phyloP scores from a whole-genome alignment of 345 rosid species.

The Brassica incana region DNA sequence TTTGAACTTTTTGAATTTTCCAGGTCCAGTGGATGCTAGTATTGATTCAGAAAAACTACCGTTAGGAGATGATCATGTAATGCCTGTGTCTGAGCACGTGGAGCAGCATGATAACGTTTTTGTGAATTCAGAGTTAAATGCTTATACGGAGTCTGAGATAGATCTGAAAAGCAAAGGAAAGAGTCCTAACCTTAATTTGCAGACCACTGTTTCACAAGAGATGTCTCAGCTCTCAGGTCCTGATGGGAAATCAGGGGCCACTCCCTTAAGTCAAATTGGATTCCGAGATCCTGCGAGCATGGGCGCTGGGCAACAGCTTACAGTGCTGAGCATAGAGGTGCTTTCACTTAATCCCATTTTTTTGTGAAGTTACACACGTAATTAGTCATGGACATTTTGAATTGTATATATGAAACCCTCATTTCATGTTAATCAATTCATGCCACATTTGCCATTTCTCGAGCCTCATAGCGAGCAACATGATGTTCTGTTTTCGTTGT shows the following conservation, averaged over 20 bases:
- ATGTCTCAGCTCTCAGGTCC: conserved; percentile 92
- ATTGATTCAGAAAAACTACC: conserved; percentile 39
- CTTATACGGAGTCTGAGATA: conserved; percentile 28
- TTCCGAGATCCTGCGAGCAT: conserved; percentile 93
- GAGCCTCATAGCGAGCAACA: neutral
- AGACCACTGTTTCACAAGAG: conserved; percentile 47
- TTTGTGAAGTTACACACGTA: conserved; percentile 20
- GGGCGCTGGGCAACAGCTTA: conserved; percentile 94
- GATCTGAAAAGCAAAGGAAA: conserved; percentile 44
- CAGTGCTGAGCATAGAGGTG: conserved; percentile 91
- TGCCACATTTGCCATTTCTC: conserved; percentile 8
- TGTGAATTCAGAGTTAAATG: conserved; percentile 36
- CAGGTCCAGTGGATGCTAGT: conserved; percentile 42
- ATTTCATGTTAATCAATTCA: neutral
- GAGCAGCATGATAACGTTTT: conserved; percentile 36
- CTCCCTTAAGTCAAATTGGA: conserved; percentile 95
- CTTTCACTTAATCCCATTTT: conserved; percentile 6
- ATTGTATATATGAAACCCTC: conserved; percentile 1
- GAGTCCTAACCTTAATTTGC: conserved; percentile 34
- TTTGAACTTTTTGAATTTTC: conserved; percentile 20
- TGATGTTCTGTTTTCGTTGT: conserved; percentile 1
- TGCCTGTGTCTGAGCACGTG: conserved; percentile 37
- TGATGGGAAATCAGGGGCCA: conserved; percentile 63
- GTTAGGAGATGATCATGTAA: conserved; percentile 27
- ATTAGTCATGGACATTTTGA: conserved; percentile 10